phyloP scores from a whole-genome alignment of 371 early-diverging fungal genomes.

The Dichotomocladium elegans region DNA sequence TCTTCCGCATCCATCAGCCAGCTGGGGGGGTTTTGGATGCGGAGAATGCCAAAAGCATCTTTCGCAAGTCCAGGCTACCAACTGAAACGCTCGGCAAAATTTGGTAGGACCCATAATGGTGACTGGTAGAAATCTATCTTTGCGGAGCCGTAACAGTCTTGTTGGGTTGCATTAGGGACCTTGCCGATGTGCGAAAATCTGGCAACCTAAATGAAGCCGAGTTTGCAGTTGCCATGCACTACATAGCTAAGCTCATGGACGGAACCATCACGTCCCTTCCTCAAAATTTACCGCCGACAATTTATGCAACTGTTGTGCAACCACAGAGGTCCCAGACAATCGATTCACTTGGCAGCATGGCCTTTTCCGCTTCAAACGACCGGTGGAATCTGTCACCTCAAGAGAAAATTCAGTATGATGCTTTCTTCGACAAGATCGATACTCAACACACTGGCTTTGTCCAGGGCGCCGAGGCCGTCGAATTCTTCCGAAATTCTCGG shows the following conservation, averaged over 20 bases:
- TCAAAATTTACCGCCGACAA: conserved; percentile 48
- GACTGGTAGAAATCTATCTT: too few species aligned
- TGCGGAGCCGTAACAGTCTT: too few species aligned
- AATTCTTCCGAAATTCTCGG: conserved; percentile 83
- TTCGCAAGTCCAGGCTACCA: conserved; percentile 40
- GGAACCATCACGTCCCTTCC: conserved; percentile 59
- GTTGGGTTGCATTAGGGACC: conserved; percentile 3
- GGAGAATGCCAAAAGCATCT: conserved; percentile 32
- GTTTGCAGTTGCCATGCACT: conserved; percentile 83
- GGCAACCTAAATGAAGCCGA: conserved; percentile 67
- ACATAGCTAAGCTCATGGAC: conserved; percentile 74
- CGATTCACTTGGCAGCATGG: conserved; percentile 36
- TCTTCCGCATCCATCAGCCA: conserved; percentile 38
- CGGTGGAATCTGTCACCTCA: conserved; percentile 70
- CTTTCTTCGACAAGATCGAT: conserved; percentile 74
- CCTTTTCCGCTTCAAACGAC: conserved; percentile 21
- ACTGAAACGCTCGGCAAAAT: conserved; percentile 40
- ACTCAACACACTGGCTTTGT: conserved; percentile 18
- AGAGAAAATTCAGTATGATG: conserved; percentile 67
- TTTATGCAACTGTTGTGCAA: conserved; percentile 48
- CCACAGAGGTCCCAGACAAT: conserved; percentile 30
- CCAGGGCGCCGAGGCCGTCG: conserved; percentile 68
- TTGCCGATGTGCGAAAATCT: conserved; percentile 68
- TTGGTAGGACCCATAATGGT: conserved; percentile 40
- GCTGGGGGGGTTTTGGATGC: conserved; percentile 32